Evolutionary conservation across 257 asterid genomes (phyloP).

Genomic region (Henckelia pumila): DNA sequence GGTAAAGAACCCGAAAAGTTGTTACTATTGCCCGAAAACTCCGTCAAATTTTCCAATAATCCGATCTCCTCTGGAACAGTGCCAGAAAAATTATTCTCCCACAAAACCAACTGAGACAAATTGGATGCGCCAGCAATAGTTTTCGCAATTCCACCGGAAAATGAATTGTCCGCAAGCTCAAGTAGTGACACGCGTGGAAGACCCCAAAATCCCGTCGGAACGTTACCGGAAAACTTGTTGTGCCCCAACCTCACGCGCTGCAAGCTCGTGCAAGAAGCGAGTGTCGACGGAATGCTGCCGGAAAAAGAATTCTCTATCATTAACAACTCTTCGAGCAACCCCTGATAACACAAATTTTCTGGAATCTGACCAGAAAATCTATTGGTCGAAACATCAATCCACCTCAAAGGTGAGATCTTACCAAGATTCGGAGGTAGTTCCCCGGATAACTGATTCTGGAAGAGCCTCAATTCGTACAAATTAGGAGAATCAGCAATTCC

Average conservation of each 20-base stretch:
- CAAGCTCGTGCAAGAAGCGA: slow-evolving; percentile 74
- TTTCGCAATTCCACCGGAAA: slow-evolving; percentile 74
- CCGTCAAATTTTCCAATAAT: slow-evolving; percentile 58
- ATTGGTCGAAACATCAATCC: slow-evolving; percentile 86
- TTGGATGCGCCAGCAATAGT: slow-evolving; percentile 75
- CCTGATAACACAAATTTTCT: slow-evolving; percentile 51
- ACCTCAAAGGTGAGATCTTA: slow-evolving; percentile 59
- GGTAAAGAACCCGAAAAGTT: slow-evolving; percentile 72
- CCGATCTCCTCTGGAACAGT: slow-evolving; percentile 78
- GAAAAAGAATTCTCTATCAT: slow-evolving; percentile 66
- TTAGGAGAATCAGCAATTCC: slow-evolving; percentile 71
- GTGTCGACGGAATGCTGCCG: slow-evolving; percentile 66
- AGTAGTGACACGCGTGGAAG: slow-evolving; percentile 82
- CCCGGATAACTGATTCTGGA: slow-evolving; percentile 66
- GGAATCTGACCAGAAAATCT: slow-evolving; percentile 71
- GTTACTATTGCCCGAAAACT: slow-evolving; percentile 61
- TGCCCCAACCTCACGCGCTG: slow-evolving; percentile 70
- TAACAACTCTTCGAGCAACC: slow-evolving; percentile 61
- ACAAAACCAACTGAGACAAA: slow-evolving; percentile 68
- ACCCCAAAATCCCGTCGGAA: slow-evolving; percentile 87
- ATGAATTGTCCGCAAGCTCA: slow-evolving; percentile 67
- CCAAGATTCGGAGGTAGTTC: slow-evolving; percentile 67
- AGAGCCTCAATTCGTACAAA: slow-evolving; percentile 79
- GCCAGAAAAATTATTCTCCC: slow-evolving; percentile 79
- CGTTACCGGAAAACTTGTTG: slow-evolving; percentile 67